Percentiles rank a stretch among this genome's conserved stretches.
Conservation (phyloP, 192 early-diverging fungal genomes). For the Thamnidium elegans region DNA sequence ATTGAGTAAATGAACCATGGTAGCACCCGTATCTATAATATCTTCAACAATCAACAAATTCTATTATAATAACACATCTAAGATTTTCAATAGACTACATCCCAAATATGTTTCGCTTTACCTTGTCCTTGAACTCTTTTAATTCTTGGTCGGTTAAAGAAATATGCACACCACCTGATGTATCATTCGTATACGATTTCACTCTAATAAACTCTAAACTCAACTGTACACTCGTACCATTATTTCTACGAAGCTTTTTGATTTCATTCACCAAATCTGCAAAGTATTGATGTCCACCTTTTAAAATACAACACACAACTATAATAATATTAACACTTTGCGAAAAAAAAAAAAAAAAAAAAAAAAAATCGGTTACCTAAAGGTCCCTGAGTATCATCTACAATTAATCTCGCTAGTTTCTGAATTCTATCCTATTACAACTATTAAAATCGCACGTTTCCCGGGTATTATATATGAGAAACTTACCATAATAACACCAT, state of each 20-base stretch:
- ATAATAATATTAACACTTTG: neutral
- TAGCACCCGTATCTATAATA: constrained; percentile 88
- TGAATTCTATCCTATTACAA: constrained; percentile 61
- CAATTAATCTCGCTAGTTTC: constrained; percentile 83
- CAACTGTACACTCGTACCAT: constrained; percentile 67
- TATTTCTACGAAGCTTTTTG: constrained; percentile 64
- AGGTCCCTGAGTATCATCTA: constrained; percentile 66
- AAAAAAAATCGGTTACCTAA: constrained; percentile 24
- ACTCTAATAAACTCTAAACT: constrained; percentile 89
- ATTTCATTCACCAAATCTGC: constrained; percentile 68
- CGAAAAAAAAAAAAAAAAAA: neutral
- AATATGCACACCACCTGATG: constrained; percentile 79
- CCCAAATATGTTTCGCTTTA: too few species aligned
- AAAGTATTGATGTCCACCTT: constrained; percentile 82
- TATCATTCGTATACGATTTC: constrained; percentile 80
- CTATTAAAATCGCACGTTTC: neutral
- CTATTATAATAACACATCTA: constrained; percentile 35
- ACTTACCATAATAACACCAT: constrained; percentile 69
- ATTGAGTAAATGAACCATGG: constrained; percentile 80
- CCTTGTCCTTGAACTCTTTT: constrained; percentile 68
- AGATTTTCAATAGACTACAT: too few species aligned
- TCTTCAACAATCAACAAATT: constrained; percentile 91
- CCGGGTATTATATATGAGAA: neutral
- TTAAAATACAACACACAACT: constrained; percentile 87
- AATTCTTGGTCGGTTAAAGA: constrained; percentile 86